These are phyloP conservation scores for Fusarium fracticaudum DNA, from an alignment of 2,329 filamentous ascomycete species.

Conservation along the genomic window DNA sequence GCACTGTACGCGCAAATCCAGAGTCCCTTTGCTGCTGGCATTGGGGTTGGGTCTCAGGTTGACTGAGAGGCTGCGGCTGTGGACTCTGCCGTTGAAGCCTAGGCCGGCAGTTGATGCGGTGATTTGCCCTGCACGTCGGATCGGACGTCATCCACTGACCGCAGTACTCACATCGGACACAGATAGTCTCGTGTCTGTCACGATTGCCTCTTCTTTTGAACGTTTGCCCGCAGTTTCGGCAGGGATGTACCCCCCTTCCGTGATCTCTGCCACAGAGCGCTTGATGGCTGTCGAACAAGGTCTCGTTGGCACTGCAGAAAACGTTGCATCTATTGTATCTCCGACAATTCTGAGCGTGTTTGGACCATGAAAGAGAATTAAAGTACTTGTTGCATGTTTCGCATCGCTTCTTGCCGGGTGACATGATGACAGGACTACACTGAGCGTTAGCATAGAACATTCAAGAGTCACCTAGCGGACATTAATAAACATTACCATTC, in stretches of 20 bases:
- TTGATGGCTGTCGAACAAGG: neutral
- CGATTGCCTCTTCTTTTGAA: neutral
- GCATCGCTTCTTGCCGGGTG: neutral
- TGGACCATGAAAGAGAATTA: neutral
- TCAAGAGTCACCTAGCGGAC: neutral
- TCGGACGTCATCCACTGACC: neutral
- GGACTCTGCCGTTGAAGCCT: neutral
- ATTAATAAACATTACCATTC: fast-evolving
- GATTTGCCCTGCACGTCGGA: neutral
- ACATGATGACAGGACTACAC: neutral
- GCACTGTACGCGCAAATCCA: fast-evolving
- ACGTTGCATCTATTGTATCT: neutral
- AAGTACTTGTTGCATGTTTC: neutral
- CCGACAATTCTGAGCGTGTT: neutral
- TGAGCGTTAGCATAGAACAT: neutral
- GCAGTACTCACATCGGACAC: neutral
- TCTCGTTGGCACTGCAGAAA: neutral
- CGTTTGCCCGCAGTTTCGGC: neutral
- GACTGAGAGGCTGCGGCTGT: neutral
- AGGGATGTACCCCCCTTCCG: neutral
- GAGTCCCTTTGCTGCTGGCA: no score
- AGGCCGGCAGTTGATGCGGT: neutral
- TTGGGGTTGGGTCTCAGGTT: no score
- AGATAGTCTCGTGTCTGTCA: neutral
- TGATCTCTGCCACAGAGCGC: neutral